Evolutionary conservation across 2,329 filamentous ascomycete genomes (phyloP), one percentile per base, ranked within the genome.

Genomic region (Cadophora malorum): DNA sequence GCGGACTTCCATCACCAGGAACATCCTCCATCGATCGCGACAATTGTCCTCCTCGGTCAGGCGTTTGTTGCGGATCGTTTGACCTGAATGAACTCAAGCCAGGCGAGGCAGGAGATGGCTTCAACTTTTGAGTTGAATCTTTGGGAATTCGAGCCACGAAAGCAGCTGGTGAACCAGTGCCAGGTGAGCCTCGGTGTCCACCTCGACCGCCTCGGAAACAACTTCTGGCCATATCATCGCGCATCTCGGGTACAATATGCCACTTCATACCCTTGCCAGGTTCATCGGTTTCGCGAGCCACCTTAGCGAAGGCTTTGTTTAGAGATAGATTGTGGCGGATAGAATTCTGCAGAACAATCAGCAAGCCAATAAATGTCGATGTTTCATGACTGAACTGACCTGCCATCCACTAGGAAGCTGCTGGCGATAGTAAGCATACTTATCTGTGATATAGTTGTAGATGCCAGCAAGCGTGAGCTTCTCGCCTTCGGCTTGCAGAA

Each of bases 241-340:
- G 89, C 72, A 90, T 87, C 71, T 96, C 92, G 1, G 92, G 86
- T 4, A 93, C 89, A 76, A 99, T 94, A 79, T 95, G 93, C 96
- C 96, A 99, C 78, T 98, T 98, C 94, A 97, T 98, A 33, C 96
- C 96, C 79, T 99, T 99, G 14, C 96, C 96, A 25, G 96, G 96
- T 78, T 99, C 96, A 74, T 98, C 93, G 0, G 94, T 97, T 19
- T 92, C 90, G 58, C 96, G 90, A 3, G 96, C 92, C 9, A 97
- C 91, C 79, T 99, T 99, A 74, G 94, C 90, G 76, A 99, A 99
- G 0, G 91, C 89, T 78, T 97, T 97, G 79, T 97, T 98, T 52
- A 99, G 81, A 0, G 96, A 98, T 16, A 99, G 81, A 74, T 99
- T 99, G 79, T 99, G 96, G 14, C 96, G 90, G 73, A 99, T 99